Evolutionary conservation across 2,329 filamentous ascomycete genomes (phyloP), one percentile per base, ranked within the genome.

Genomic region (Mycogone perniciosa): DNA sequence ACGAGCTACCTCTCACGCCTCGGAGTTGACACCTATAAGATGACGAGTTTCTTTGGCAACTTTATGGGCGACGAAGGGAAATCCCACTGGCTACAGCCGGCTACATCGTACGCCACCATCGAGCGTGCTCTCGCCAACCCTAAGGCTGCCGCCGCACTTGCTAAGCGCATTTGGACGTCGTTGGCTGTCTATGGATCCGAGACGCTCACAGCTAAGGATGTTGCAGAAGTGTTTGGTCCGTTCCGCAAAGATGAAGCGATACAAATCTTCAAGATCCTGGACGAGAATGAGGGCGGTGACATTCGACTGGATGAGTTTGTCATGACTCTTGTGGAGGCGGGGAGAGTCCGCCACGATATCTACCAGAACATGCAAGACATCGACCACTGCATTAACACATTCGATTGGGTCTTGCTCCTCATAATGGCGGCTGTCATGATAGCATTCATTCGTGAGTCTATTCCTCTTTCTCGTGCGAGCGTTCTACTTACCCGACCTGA

Each of bases 381-480:
- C 39, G 63, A 65, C 27, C 61, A 64, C 50, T 61, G 59, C 42
- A 56, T 64, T 48, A 64, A 64, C 47, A 63, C 62, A 2, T 60
- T 65, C 9, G 62, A 64, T 51, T 64, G 59, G 62, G 56, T 65
- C n/a, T 52, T 54, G 8, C 52, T 63, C 1, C 33, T 53, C 8
- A 54, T 56, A 10, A 48, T 65, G 2, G 60, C 56, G 7, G 44
- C 39, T 3, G 52, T 64, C 5, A 64, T 64, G 59, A 38, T 58
- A 1, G 58, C 64, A 33, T 64, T 65, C 47, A 63, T 64, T 9
- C 31, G 46, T 48, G 31, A 35, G 46, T 31, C 9, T 42, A 13
- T 7, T 31, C 40, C 29, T 42, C 26, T 29, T 48, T 11, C 35
- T 20, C 7, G 20, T 20, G 20, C 2, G 20, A 20, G 20, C 20